A percentile compares a stretch with the other conserved stretches of the same genome.
phyloP scores from a whole-genome alignment of 2,329 filamentous ascomycete species.

The Aspergillus udagawae region DNA sequence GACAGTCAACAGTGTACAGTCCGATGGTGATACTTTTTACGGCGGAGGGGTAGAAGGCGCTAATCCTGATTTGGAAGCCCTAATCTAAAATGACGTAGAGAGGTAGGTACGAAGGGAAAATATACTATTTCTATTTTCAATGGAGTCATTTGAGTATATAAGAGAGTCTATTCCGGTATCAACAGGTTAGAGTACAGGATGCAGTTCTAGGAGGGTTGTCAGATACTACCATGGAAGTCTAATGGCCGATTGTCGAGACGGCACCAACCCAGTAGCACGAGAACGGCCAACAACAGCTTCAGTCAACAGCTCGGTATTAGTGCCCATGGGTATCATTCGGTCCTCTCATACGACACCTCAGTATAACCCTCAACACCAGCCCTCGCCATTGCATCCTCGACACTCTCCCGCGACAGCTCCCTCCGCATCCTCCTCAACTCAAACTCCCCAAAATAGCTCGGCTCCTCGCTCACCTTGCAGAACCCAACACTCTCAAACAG shows the following conservation, averaged over 20 bases:
- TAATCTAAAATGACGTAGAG: neutral
- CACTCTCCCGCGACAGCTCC: conserved; percentile 23
- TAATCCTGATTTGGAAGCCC: neutral
- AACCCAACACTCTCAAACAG: conserved; percentile 62
- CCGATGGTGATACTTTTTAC: neutral
- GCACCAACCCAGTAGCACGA: no score
- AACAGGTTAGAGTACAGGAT: neutral
- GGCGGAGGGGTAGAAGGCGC: neutral
- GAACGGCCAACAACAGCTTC: no score
- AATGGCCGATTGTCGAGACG: no score
- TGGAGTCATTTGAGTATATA: neutral
- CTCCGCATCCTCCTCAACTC: conserved; percentile 47
- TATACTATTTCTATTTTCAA: neutral
- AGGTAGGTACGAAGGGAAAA: neutral
- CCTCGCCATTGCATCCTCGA: conserved; percentile 24
- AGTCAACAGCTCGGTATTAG: no score
- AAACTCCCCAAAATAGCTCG: conserved; percentile 66
- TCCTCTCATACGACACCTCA: conserved; percentile 35
- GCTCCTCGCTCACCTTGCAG: conserved; percentile 42
- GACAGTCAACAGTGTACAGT: no score
- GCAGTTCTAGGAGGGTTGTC: neutral
- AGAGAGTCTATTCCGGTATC: neutral
- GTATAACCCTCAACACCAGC: conserved; percentile 35
- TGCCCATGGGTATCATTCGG: no score
- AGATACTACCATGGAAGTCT: neutral